Conservation (phyloP, 164 flowering plant species). For the Cinnamomum micranthum region DNA sequence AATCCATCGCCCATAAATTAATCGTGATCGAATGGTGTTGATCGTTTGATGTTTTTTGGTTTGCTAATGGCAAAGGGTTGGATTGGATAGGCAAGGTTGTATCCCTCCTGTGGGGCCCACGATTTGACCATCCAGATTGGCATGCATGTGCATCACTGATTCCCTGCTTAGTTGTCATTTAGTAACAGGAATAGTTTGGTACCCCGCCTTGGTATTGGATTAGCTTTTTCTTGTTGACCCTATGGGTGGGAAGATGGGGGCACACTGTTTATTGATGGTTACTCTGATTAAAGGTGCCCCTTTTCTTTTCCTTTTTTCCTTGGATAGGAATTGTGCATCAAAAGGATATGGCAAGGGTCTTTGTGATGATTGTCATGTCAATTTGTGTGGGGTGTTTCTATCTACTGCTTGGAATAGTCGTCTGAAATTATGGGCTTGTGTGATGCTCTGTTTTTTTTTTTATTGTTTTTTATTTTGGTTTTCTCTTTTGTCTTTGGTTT, state of each 20-base stretch:
- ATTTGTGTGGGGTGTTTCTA: background rate
- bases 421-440: background rate
- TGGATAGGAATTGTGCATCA: too few species aligned
- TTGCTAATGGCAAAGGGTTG: too few species aligned
- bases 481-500: constrained; percentile 13
- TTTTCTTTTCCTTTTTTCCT: too few species aligned
- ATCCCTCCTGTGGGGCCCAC: too few species aligned
- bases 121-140: too few species aligned
- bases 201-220: background rate
- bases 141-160: too few species aligned
- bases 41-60: too few species aligned
- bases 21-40: too few species aligned
- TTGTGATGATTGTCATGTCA: background rate
- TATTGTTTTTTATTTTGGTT: background rate
- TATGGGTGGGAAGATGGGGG: background rate
- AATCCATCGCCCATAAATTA: too few species aligned
- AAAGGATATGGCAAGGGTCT: too few species aligned
- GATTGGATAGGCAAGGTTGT: too few species aligned
- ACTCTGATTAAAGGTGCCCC: background rate
- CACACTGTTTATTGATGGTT: background rate
- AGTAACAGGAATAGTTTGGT: background rate
- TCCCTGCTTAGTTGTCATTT: too few species aligned
- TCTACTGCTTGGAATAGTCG: background rate
- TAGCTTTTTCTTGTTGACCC: background rate
- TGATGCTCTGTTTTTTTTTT: background rate